phyloP scores from a whole-genome alignment of 192 early-diverging fungal species.

The Martensiomyces pterosporus region DNA sequence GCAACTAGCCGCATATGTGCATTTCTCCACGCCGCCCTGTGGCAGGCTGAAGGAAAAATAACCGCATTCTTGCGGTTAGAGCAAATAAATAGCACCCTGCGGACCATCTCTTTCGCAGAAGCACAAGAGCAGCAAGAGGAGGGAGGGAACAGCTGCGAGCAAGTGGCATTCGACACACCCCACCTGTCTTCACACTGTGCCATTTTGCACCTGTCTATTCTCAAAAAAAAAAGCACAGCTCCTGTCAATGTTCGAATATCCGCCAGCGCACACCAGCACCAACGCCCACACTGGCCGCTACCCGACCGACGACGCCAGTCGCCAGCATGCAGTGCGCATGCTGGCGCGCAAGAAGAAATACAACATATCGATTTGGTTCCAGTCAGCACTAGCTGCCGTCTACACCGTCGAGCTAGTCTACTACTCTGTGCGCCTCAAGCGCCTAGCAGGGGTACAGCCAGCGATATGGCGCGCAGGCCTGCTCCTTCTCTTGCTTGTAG shows the following conservation, averaged over 20 bases:
- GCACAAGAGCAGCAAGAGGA: neutral
- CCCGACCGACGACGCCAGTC: too few relatives aligned
- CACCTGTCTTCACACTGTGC: too few relatives aligned
- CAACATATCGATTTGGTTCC: slow-evolving; percentile 45
- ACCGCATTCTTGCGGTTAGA: too few relatives aligned
- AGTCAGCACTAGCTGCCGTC: slow-evolving; percentile 24
- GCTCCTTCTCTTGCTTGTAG: slow-evolving; percentile 34
- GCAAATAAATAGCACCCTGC: too few relatives aligned
- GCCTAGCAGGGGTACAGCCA: slow-evolving; percentile 22
- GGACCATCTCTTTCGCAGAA: neutral
- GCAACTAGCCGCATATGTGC: too few relatives aligned
- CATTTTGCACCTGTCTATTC: too few relatives aligned
- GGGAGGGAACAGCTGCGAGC: too few relatives aligned
- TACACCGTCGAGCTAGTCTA: slow-evolving; percentile 35
- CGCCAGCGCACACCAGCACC: slow-evolving; percentile 9
- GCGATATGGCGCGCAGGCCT: slow-evolving; percentile 43
- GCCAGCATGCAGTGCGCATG: slow-evolving; percentile 3
- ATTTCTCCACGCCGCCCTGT: too few relatives aligned
- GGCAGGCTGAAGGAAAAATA: too few relatives aligned
- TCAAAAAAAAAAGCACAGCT: too few relatives aligned
- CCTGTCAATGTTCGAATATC: slow-evolving; percentile 37
- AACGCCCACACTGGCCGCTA: too few relatives aligned
- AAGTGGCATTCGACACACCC: too few relatives aligned
- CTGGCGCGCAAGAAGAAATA: slow-evolving; percentile 26
- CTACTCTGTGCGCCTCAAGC: slow-evolving; percentile 41